Base-by-base conservation (phyloP, 2,329 filamentous ascomycete genomes). In the Paecilomyces sp. region DNA sequence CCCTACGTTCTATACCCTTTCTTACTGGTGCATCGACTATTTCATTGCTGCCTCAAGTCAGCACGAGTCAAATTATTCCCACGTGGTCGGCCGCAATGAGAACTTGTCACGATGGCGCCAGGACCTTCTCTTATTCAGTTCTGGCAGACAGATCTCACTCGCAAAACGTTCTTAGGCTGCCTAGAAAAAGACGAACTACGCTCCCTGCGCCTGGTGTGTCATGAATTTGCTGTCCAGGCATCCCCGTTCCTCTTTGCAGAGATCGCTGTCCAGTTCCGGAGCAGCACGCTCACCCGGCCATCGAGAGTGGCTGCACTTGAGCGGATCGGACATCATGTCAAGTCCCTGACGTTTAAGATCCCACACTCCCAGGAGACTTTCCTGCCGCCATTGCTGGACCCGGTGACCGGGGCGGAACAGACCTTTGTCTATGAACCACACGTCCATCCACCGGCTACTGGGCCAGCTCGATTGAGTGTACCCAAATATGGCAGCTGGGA, bases 371-470 rank as follows among this genome's bases (percentile, higher is more conserved):
- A 84, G n/a, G 84, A 89, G 57, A 94, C 90, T 51, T 92, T 92
- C 70, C 81, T 96, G 8, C 89, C 91, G 15, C 91, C 91, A n/a
- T 82, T 96, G 54, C 81, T 96, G 47, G 88, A 95, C 70, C 89
- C 90, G 3, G 73, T 81, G 63, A 91, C 87, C 9, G 91, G 91
- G 52, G 85, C 85, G 63, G 90, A 96, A 78, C 85, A 91, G 69
- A 85, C 80, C 66, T 96, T 95, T 74, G 79, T 92, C 55, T 96
- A 96, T 77, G 88, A 85, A 59, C 91, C 92, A 15, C 88, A 91
- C 68, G 85, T 80, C 8, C 71, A 77, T 51, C 67, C 84, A 2
- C 86, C 86, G 50, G 83, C 85, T 70, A 82, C 82, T 31, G 85
- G 81, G 58, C 84, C 54, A 77, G 86, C 65, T 81, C 83, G 63